phyloP scores from a whole-genome alignment of 2,329 filamentous ascomycete species.

The Penicillium paneum region DNA sequence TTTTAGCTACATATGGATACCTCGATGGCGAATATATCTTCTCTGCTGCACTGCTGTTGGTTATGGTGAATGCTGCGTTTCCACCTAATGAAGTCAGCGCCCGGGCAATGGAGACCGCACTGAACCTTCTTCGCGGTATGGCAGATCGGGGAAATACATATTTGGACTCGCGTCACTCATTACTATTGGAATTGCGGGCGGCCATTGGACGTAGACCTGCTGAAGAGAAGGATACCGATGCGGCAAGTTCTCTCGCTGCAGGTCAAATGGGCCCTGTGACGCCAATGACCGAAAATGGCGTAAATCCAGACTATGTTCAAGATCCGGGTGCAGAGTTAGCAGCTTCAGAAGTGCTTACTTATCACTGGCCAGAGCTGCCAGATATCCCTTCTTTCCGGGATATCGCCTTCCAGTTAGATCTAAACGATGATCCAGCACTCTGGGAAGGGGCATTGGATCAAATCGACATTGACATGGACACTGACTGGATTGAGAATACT shows the following conservation, averaged over 20 bases:
- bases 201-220: constrained; percentile 25
- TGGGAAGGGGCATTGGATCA: constrained; percentile 44
- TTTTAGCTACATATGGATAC: constrained; percentile 54
- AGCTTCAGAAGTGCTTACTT: neutral
- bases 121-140: constrained; percentile 51
- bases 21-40: constrained; percentile 58
- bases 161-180: constrained; percentile 41
- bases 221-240: neutral
- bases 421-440: constrained; percentile 39
- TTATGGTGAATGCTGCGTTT: constrained; percentile 56
- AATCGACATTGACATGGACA: constrained; percentile 43
- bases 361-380: constrained; percentile 20
- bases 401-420: constrained; percentile 36
- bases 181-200: constrained; percentile 38
- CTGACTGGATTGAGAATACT: constrained; percentile 39
- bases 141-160: constrained; percentile 54
- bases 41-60: constrained; percentile 53
- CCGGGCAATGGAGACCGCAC: constrained; percentile 46
- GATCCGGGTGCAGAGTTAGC: neutral
- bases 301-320: constrained; percentile 2
- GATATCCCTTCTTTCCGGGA: constrained; percentile 28
- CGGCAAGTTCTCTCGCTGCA: neutral
- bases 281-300: constrained; percentile 16
- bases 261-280: constrained; percentile 9
- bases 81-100: constrained; percentile 45